phyloP scores from a whole-genome alignment of 495 filamentous ascomycete genomes.

The Penicillium pancosmium region DNA sequence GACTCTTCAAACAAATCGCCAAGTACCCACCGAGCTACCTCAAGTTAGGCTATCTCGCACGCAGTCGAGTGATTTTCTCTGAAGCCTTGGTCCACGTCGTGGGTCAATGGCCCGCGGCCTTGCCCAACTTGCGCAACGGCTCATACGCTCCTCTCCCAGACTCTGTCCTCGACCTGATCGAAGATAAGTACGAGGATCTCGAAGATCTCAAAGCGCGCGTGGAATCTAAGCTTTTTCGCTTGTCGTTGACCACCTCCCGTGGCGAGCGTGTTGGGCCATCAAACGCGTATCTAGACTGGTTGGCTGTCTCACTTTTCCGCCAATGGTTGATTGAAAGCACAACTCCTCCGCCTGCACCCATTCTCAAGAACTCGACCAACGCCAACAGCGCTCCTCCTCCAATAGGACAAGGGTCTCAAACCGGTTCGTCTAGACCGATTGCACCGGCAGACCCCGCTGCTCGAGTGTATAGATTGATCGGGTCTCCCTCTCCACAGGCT shows the following conservation, averaged over 20 bases:
- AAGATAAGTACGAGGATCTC: constrained; percentile 86
- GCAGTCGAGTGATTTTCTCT: constrained; percentile 83
- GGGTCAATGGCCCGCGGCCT: constrained; percentile 82
- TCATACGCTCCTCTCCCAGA: constrained; percentile 61
- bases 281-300: constrained; percentile 84
- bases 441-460: constrained; percentile 46
- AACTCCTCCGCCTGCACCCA: constrained; percentile 62
- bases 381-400: constrained; percentile 22
- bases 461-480: constrained; percentile 72
- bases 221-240: constrained; percentile 76
- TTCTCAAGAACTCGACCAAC: constrained; percentile 43
- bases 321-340: constrained; percentile 92
- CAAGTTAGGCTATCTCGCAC: constrained; percentile 82
- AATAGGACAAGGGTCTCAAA: constrained; percentile 31
- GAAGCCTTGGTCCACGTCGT: constrained; percentile 91
- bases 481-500: constrained; percentile 54
- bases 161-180: constrained; percentile 79
- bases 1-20: constrained; percentile 90
- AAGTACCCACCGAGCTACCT: constrained; percentile 93
- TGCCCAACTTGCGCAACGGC: constrained; percentile 71
- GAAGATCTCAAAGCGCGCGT: constrained; percentile 68
- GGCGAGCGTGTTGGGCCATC: constrained; percentile 79
- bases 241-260: constrained; percentile 74
- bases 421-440: constrained; percentile 21
- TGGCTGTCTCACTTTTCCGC: constrained; percentile 79